A percentile compares a stretch with the other conserved stretches of the same genome.
Conservation (phyloP, 208 protist species). For the Naegleria gruberi region DNA sequence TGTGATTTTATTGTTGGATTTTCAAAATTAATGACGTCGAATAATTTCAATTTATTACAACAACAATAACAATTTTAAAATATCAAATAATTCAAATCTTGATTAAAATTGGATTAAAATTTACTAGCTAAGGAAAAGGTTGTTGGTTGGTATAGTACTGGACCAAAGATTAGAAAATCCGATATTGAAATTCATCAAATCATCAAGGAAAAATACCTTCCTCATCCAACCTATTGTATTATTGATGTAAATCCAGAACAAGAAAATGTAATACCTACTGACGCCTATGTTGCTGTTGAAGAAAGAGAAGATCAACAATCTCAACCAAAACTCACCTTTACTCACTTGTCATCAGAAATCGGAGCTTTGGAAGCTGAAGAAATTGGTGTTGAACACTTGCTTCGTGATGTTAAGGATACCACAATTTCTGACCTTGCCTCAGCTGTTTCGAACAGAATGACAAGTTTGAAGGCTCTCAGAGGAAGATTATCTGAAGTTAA, state of each 20-base stretch:
- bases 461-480: conserved; percentile 60
- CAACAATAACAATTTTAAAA: background rate
- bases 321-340: conserved; percentile 59
- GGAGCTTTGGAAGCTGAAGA: conserved; percentile 95
- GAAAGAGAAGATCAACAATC: conserved; percentile 58
- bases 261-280: conserved; percentile 62
- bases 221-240: conserved; percentile 66
- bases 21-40: too few species aligned
- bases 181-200: conserved; percentile 96
- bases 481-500: background rate
- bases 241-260: conserved; percentile 72
- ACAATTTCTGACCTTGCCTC: conserved; percentile 88
- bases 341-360: conserved; percentile 74
- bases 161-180: conserved; percentile 81
- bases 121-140: conserved; percentile 82
- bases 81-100: too few species aligned
- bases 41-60: background rate
- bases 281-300: conserved; percentile 67
- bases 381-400: conserved; percentile 98
- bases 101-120: background rate
- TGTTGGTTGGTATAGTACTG: conserved; percentile 98
- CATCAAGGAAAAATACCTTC: conserved; percentile 47
- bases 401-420: conserved; percentile 93
- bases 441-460: conserved; percentile 81
- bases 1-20: too few species aligned